Evolutionary conservation across 75 land plant genomes (phyloP).

Genomic region (Isoetes taiwanensis): DNA sequence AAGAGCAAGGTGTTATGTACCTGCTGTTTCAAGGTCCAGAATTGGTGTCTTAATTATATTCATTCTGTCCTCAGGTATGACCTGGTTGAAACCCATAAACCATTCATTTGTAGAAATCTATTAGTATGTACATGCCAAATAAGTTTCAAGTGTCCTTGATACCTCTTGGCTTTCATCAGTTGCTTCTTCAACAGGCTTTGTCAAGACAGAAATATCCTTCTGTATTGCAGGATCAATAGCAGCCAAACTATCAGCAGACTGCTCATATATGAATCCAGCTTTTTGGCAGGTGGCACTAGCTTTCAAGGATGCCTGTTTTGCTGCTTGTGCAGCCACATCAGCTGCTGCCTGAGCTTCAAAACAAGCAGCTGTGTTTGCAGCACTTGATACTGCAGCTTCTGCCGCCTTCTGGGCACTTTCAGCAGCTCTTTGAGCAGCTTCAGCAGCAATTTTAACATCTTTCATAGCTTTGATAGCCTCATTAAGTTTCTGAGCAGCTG

Average conservation of each 20-base stretch:
- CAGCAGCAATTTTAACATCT: constrained; percentile 10
- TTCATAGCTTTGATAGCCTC: constrained; percentile 17
- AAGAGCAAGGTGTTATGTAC: too few relatives aligned
- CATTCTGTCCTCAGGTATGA: too few relatives aligned
- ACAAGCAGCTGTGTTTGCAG: constrained; percentile 12
- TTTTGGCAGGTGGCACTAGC: not conserved
- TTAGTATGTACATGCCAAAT: too few relatives aligned
- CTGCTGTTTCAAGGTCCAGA: too few relatives aligned
- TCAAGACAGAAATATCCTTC: not conserved
- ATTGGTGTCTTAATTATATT: too few relatives aligned
- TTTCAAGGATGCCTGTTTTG: not conserved
- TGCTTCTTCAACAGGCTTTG: not conserved
- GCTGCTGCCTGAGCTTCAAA: constrained; percentile 8
- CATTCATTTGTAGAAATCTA: too few relatives aligned
- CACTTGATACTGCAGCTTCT: not conserved
- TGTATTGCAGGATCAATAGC: not conserved
- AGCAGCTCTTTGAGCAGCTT: not conserved
- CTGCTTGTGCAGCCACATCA: constrained; percentile 4
- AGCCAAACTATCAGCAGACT: not conserved
- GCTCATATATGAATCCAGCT: not conserved
- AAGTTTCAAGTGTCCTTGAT: too few relatives aligned
- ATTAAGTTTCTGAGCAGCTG: constrained; percentile 10
- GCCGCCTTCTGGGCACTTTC: constrained; percentile 2
- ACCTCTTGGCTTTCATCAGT: too few relatives aligned
- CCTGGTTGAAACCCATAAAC: too few relatives aligned